phyloP scores from a whole-genome alignment of 2,329 filamentous ascomycete genomes.

The Pestalotiopsis sp. region DNA sequence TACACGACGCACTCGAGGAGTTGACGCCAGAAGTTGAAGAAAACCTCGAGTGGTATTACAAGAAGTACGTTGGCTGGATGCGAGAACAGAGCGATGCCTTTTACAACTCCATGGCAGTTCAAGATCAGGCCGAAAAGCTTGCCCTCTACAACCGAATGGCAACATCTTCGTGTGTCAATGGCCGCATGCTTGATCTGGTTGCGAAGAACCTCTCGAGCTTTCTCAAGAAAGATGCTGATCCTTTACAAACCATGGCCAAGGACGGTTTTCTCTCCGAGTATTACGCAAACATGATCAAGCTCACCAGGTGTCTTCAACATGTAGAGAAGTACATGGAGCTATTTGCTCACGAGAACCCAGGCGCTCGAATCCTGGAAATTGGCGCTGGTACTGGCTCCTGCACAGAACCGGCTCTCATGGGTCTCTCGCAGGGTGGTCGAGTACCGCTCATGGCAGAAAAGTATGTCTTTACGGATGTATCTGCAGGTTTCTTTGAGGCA shows the following conservation, averaged over 20 bases:
- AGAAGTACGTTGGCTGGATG: constrained; percentile 8
- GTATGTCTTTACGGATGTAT: constrained; percentile 18
- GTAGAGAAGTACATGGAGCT: constrained; percentile 10
- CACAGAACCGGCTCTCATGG: constrained; percentile 9
- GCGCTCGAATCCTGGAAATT: constrained; percentile 8
- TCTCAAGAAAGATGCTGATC: constrained; percentile 2
- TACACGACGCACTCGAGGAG: constrained; percentile 6
- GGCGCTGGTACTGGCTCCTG: constrained; percentile 14
- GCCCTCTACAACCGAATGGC: constrained; percentile 3
- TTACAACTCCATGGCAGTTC: neutral
- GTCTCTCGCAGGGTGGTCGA: neutral
- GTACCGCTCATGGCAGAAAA: constrained; percentile 1
- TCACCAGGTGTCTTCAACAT: neutral
- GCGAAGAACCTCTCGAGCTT: constrained; percentile 5
- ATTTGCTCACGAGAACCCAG: constrained; percentile 11
- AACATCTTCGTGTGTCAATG: constrained; percentile 8
- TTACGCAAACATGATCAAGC: constrained; percentile 14
- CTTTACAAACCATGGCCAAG: constrained; percentile 12
- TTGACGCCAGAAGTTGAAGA: constrained; percentile 3
- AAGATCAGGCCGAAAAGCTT: neutral
- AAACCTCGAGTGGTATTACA: constrained; percentile 6
- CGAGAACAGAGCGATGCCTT: neutral
- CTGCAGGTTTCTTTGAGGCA: constrained; percentile 17
- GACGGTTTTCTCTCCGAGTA: constrained; percentile 11
- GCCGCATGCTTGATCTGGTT: constrained; percentile 9